phyloP scores from a whole-genome alignment of 1,139 yeast species.

The Pichia sp. region DNA sequence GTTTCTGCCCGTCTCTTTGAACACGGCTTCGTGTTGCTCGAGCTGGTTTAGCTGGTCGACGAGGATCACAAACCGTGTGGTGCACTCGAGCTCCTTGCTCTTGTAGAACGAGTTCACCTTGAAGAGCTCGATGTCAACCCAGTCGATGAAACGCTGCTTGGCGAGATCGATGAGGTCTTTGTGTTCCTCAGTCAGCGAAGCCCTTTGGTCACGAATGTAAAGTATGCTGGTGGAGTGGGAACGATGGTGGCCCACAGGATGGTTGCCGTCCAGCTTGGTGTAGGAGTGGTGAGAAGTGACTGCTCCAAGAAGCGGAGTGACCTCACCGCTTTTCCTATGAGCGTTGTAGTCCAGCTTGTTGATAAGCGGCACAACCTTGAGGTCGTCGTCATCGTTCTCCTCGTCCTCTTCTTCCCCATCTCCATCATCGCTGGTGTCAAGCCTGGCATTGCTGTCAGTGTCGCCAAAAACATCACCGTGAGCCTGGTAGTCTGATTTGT shows the following conservation, averaged over 20 bases:
- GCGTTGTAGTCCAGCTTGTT: neutral
- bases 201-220: slow-evolving; percentile 5
- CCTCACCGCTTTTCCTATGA: neutral
- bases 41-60: slow-evolving; percentile 66
- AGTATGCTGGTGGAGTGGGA: slow-evolving; percentile 14
- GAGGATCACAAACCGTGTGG: slow-evolving; percentile 53
- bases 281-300: neutral
- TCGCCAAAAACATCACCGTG: neutral
- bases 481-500: neutral
- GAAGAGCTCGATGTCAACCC: slow-evolving; percentile 56
- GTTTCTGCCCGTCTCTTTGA: neutral
- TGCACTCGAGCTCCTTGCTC: slow-evolving; percentile 55
- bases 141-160: slow-evolving; percentile 45
- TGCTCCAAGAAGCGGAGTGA: slow-evolving; percentile 2
- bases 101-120: slow-evolving; percentile 59
- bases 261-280: neutral
- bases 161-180: slow-evolving; percentile 30
- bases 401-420: slow-evolving; percentile 5
- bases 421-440: neutral
- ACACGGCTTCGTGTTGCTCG: slow-evolving; percentile 43
- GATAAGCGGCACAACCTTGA: slow-evolving; percentile 13
- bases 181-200: slow-evolving; percentile 11
- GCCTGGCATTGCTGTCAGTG: neutral
- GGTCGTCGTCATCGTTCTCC: slow-evolving; percentile 14
- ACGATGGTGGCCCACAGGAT: slow-evolving; percentile 7